Evolutionary conservation across 441 rosid species (phyloP).

Genomic region (Macaranga tanarius): DNA sequence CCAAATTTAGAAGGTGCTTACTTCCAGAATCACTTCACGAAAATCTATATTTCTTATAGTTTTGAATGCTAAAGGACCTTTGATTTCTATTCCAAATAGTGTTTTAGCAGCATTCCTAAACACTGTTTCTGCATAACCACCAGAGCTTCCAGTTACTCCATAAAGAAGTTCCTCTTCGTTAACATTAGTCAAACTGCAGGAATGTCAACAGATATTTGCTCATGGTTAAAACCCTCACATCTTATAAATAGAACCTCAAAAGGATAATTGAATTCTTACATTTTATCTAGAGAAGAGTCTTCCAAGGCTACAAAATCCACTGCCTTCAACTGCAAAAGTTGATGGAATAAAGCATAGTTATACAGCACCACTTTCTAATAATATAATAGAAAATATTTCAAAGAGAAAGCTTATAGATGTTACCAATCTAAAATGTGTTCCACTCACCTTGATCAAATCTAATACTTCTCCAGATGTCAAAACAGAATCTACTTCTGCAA

Average conservation of each 20-base stretch:
- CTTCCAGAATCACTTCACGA: slow-evolving; percentile 75
- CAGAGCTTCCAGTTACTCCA: slow-evolving; percentile 89
- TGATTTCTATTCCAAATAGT: slow-evolving; percentile 65
- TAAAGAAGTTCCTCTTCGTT: slow-evolving; percentile 68
- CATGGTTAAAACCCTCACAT: background rate
- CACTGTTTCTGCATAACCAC: slow-evolving; percentile 87
- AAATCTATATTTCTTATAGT: slow-evolving; percentile 78
- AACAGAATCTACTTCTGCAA: slow-evolving; percentile 88
- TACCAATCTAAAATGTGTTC: slow-evolving; percentile 17
- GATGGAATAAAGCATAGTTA: slow-evolving; percentile 5
- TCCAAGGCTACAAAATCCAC: slow-evolving; percentile 62
- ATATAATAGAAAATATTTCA: background rate
- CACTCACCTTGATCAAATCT: slow-evolving; percentile 76
- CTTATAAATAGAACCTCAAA: background rate
- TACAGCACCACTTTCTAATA: background rate
- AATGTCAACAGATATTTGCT: slow-evolving; percentile 8
- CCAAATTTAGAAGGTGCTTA: slow-evolving; percentile 36
- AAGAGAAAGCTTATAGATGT: slow-evolving; percentile 8
- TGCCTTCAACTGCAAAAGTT: slow-evolving; percentile 59
- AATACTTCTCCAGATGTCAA: slow-evolving; percentile 86
- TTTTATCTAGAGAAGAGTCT: slow-evolving; percentile 68
- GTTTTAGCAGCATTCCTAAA: slow-evolving; percentile 64
- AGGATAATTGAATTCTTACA: slow-evolving; percentile 47
- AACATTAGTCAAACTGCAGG: slow-evolving; percentile 70
- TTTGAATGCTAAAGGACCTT: slow-evolving; percentile 65